Evolutionary conservation across 306 rosid species (phyloP).

Genomic region (Glycine tomentella): DNA sequence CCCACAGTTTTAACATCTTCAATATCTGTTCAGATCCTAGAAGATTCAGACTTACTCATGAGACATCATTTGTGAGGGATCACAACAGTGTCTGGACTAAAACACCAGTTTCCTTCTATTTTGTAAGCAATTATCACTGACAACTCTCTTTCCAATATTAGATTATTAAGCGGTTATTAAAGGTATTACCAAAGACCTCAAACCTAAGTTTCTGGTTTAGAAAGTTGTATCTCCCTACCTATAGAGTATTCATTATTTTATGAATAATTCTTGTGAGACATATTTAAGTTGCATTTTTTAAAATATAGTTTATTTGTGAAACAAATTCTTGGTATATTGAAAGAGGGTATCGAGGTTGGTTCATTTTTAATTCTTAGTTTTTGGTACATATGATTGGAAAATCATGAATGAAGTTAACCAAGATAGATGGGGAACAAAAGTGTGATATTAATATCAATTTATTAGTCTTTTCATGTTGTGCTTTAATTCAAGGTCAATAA

Average conservation of each 20-base stretch:
- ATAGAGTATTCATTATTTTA: neutral
- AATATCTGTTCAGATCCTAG: constrained; percentile 66
- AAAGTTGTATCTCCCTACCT: neutral
- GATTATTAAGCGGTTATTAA: neutral
- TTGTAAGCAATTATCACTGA: constrained; percentile 61
- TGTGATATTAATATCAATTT: constrained; percentile 7
- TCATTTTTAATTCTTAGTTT: neutral
- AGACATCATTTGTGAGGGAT: constrained; percentile 86
- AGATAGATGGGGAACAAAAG: neutral
- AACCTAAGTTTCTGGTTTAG: neutral
- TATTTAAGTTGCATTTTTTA: neutral
- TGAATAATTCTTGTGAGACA: neutral
- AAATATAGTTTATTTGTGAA: too few relatives aligned
- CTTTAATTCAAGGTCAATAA: constrained; percentile 18
- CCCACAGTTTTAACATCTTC: neutral
- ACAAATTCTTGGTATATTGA: neutral
- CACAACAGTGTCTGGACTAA: constrained; percentile 82
- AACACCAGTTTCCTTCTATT: constrained; percentile 72
- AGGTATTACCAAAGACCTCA: neutral
- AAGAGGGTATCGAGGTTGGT: neutral
- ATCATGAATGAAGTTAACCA: neutral
- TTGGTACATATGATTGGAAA: neutral
- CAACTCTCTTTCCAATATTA: constrained; percentile 2
- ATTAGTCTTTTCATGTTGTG: constrained; percentile 7
- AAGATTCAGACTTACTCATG: constrained; percentile 93